Evolutionary conservation across 148 eudicot genomes (phyloP).

Genomic region (Bassia scoparia): DNA sequence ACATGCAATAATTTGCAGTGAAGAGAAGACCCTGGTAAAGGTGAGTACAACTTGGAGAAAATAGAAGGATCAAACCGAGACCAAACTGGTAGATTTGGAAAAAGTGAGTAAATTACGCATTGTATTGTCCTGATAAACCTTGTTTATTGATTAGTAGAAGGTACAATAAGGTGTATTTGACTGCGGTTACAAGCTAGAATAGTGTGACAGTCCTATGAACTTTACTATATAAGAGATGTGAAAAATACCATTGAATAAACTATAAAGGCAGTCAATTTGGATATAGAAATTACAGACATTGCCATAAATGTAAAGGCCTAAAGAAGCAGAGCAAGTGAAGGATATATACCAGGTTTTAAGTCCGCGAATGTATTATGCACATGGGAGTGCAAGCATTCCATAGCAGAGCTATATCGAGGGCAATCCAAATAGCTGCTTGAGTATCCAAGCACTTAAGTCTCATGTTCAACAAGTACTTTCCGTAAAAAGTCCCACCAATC

Average conservation of each 20-base stretch:
- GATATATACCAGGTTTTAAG: slow-evolving; percentile 54
- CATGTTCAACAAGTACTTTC: slow-evolving; percentile 52
- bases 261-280: not conserved
- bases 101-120: too few species aligned
- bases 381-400: slow-evolving; percentile 72
- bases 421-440: slow-evolving; percentile 51
- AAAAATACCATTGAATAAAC: not conserved
- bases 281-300: not conserved
- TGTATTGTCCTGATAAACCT: too few species aligned
- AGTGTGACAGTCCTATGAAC: not conserved
- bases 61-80: too few species aligned
- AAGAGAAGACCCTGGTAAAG: not conserved
- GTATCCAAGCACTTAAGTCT: slow-evolving; percentile 52
- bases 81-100: too few species aligned
- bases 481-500: slow-evolving; percentile 52
- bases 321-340: not conserved
- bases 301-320: not conserved
- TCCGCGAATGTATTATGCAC: slow-evolving; percentile 78
- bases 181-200: too few species aligned
- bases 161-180: too few species aligned
- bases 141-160: too few species aligned
- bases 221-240: not conserved
- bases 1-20: too few species aligned
- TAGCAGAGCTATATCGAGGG: slow-evolving; percentile 74
- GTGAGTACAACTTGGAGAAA: not conserved